phyloP scores from a whole-genome alignment of 139 green algal genomes.

The Chlamydomonas incerta region DNA sequence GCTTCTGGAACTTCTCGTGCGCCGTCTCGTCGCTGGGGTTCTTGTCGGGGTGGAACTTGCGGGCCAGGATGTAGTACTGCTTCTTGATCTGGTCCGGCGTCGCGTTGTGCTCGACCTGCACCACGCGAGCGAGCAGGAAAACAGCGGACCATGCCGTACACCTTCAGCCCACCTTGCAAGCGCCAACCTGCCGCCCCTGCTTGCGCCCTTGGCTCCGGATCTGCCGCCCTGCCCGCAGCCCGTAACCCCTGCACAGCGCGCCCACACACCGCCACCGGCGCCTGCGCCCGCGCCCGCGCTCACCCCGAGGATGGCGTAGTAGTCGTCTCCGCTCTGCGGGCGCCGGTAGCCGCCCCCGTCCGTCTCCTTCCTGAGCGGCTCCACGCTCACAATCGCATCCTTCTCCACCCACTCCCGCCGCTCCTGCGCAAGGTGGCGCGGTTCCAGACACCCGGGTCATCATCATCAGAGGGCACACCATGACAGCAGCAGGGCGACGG shows the following conservation, averaged over 20 bases:
- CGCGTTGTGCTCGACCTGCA: constrained; percentile 73
- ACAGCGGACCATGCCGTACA: no score
- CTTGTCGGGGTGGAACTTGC: constrained; percentile 90
- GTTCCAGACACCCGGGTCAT: no score
- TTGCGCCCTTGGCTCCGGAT: no score
- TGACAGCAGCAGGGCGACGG: no score
- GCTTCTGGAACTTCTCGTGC: constrained; percentile 88
- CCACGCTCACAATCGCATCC: constrained; percentile 47
- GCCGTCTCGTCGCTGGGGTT: constrained; percentile 86
- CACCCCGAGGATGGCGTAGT: constrained; percentile 71
- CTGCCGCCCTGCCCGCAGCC: neutral
- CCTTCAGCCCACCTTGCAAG: no score
- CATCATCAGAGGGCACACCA: no score
- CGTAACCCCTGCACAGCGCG: no score
- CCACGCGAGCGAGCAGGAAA: no score
- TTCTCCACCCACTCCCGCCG: constrained; percentile 70
- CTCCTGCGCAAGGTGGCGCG: constrained; percentile 38
- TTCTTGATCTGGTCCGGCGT: constrained; percentile 83
- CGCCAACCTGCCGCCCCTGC: no score
- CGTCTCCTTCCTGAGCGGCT: neutral
- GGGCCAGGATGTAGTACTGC: constrained; percentile 92
- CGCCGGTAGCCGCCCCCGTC: neutral
- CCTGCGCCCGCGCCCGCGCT: no score
- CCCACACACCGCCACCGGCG: no score
- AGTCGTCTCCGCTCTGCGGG: constrained; percentile 43